Evolutionary conservation across 179 eudicot genomes (phyloP).

Genomic region (Patellifolia procumbens): DNA sequence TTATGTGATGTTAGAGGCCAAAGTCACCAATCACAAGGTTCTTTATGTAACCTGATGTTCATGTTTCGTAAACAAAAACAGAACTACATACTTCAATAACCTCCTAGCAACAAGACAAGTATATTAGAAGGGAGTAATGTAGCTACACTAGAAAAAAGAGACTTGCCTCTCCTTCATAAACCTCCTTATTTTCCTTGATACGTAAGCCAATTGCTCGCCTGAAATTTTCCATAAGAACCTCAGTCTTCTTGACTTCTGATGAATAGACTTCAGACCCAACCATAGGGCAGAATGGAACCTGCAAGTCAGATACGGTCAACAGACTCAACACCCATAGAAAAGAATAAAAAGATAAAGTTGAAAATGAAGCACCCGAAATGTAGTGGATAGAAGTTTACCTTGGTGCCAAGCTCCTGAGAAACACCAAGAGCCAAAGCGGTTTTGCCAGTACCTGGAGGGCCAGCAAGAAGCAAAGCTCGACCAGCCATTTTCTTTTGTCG

Average conservation of each 20-base stretch:
- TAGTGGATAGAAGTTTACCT: slow-evolving; percentile 42
- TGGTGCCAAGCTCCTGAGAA: slow-evolving; percentile 89
- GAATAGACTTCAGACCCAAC: slow-evolving; percentile 98
- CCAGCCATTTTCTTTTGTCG: slow-evolving; percentile 98
- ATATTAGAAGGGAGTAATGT: not conserved
- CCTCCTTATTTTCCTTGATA: slow-evolving; percentile 95
- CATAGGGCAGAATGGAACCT: slow-evolving; percentile 99
- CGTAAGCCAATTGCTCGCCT: slow-evolving; percentile 95
- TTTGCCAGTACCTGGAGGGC: slow-evolving; percentile 93
- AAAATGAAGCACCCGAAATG: not conserved
- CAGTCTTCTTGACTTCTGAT: slow-evolving; percentile 96
- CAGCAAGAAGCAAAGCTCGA: slow-evolving; percentile 78
- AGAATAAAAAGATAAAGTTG: not conserved
- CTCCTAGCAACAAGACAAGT: not conserved
- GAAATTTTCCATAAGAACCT: slow-evolving; percentile 92
- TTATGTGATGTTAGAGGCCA: not conserved
- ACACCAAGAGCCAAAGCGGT: slow-evolving; percentile 95
- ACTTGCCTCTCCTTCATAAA: slow-evolving; percentile 94
- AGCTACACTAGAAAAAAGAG: not conserved
- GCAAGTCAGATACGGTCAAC: not conserved
- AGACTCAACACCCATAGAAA: not conserved
- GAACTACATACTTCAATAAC: not conserved
- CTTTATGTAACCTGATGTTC: not conserved
- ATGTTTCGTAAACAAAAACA: not conserved
- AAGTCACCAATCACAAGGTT: not conserved